Evolutionary conservation across 495 filamentous ascomycete species (phyloP).

Genomic region (Aspergillus nanangensis): DNA sequence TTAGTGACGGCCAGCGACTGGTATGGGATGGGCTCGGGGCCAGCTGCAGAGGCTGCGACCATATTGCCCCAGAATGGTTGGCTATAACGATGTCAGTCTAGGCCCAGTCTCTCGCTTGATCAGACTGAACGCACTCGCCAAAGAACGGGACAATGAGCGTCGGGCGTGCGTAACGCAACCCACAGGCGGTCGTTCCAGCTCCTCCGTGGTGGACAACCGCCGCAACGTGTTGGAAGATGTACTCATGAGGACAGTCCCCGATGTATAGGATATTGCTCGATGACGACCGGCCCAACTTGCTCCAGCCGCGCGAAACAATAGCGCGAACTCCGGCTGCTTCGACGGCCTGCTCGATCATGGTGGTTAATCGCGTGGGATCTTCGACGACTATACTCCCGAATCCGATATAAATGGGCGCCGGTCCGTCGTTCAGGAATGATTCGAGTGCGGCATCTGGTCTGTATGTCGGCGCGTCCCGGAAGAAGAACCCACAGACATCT

Average conservation of each 20-base stretch:
- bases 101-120: not conserved
- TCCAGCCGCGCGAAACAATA: constrained; percentile 62
- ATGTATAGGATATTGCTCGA: constrained; percentile 50
- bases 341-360: constrained; percentile 53
- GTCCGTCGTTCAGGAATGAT: constrained; percentile 48
- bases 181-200: constrained; percentile 62
- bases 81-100: constrained; percentile 6
- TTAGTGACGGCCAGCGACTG: constrained; percentile 60
- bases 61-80: constrained; percentile 83
- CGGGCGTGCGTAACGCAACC: constrained; percentile 52
- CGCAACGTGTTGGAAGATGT: constrained; percentile 61
- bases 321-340: constrained; percentile 46
- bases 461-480: constrained; percentile 46
- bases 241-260: constrained; percentile 60
- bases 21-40: constrained; percentile 68
- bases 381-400: constrained; percentile 67
- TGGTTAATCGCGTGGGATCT: constrained; percentile 49
- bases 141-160: constrained; percentile 64
- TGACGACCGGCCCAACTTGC: constrained; percentile 48
- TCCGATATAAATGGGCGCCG: constrained; percentile 60
- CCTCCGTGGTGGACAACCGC: constrained; percentile 64
- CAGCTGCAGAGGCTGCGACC: constrained; percentile 61
- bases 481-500: constrained; percentile 61
- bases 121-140: constrained; percentile 49
- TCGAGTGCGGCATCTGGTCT: constrained; percentile 47